Base-by-base conservation (phyloP, 768 basidiomycete species). In the Pleurotus ostreatus region DNA sequence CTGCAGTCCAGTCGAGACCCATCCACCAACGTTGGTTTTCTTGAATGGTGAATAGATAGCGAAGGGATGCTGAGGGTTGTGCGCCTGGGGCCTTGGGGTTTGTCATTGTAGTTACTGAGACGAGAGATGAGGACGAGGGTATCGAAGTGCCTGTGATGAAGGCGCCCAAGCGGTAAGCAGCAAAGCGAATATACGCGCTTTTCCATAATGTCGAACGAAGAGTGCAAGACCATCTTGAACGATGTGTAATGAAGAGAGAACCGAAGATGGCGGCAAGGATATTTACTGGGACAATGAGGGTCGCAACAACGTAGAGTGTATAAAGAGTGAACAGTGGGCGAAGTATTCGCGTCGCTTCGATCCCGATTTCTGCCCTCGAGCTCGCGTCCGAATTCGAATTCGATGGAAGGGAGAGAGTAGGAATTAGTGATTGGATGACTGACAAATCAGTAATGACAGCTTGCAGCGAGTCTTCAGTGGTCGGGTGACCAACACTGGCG, bases 11-110 rank as follows among this genome's bases (percentile, higher is more conserved):
- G 71, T 97, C 94, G 44, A 98, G 81, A 11, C 90, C 94, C 83
- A 98, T 84, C 94, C 94, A 98, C 94, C 94, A 96, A 5, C 94
- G 81, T 71, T 97, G 94, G 70, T 96, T 96, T 70, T 97, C 94
- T 66, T 92, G 87, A 9, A 95, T 72, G n/a, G 88, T 92, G 65
- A 95, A 95, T 46, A 90, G 78, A 74, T 95, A 94, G 18, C 88
- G 84, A 30, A 88, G 70, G 15, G 79, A 71, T 46, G 74, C 71
- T 20, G 71, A 71, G n/a, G 75, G 70, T 8, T 63, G 58, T 22
- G 71, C 61, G 30, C 30, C 11, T 34, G 30, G 9, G 0, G 72
- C 62, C 0, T 18, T 2, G 8, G 5, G 25, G 23, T 68, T 61
- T 5, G 69, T 44, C 7, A 66, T 61, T 0, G 72, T 60, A 0